Conservation (phyloP, 306 rosid genomes). For the Styphnolobium japonicum region DNA sequence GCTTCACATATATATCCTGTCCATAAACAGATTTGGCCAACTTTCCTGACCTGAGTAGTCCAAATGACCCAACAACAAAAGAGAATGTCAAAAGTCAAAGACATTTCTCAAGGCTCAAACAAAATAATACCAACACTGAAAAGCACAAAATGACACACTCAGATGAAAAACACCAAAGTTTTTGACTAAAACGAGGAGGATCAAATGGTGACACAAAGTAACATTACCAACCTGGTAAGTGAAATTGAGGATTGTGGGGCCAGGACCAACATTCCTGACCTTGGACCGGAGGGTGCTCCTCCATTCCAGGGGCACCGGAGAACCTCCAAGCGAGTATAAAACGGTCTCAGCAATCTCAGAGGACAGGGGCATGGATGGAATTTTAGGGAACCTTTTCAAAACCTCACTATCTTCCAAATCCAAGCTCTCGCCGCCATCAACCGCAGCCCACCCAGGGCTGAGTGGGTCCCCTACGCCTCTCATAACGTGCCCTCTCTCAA, state of each 20-base stretch:
- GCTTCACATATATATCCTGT: neutral
- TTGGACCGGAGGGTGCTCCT: slow-evolving; percentile 23
- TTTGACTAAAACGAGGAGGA: neutral
- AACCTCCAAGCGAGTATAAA: slow-evolving; percentile 51
- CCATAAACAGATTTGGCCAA: slow-evolving; percentile 5
- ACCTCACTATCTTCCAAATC: slow-evolving; percentile 59
- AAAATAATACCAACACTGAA: neutral
- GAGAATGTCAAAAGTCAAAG: slow-evolving; percentile 21
- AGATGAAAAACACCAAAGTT: neutral
- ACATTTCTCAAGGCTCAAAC: neutral
- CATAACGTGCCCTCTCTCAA: slow-evolving; percentile 91
- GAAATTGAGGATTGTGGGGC: slow-evolving; percentile 75
- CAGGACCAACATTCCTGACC: slow-evolving; percentile 65
- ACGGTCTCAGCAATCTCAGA: slow-evolving; percentile 54
- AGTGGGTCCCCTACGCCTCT: slow-evolving; percentile 93
- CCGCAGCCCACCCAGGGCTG: slow-evolving; percentile 86
- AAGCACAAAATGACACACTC: neutral
- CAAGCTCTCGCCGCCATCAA: slow-evolving; percentile 69
- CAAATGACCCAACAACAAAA: no score
- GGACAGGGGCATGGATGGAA: slow-evolving; percentile 89
- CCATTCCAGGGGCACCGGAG: slow-evolving; percentile 59
- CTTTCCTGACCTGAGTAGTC: neutral
- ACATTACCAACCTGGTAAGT: slow-evolving; percentile 84
- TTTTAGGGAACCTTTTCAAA: slow-evolving; percentile 74
- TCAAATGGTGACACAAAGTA: no score